These are phyloP conservation scores for Botrytis hyacinthi DNA, from an alignment of 2,329 filamentous ascomycete species.

Conservation along the genomic window DNA sequence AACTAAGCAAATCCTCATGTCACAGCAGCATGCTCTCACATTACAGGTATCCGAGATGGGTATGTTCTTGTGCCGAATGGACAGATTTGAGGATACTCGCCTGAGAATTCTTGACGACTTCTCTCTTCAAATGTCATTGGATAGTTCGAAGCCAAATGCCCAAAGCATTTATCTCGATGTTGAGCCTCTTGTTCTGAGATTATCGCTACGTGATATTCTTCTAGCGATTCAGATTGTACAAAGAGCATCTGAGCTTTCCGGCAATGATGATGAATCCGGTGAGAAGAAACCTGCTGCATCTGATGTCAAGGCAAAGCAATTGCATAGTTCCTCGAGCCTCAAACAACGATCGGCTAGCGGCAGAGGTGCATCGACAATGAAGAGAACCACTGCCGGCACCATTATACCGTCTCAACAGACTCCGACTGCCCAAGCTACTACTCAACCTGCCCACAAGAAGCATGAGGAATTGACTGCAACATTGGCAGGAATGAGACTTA, in stretches of 20 bases:
- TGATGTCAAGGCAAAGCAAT: conserved; percentile 56
- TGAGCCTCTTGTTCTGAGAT: conserved; percentile 83
- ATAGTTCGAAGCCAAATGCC: conserved; percentile 59
- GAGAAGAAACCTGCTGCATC: conserved; percentile 41
- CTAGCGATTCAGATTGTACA: conserved; percentile 89
- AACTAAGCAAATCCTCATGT: conserved; percentile 88
- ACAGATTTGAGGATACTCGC: conserved; percentile 87
- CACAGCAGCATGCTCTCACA: conserved; percentile 89
- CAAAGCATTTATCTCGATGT: conserved; percentile 84
- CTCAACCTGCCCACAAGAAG: conserved; percentile 45
- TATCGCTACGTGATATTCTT: conserved; percentile 92
- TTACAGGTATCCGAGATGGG: conserved; percentile 91
- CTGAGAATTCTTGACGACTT: conserved; percentile 96
- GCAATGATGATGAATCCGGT: conserved; percentile 54
- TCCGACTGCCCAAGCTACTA: not conserved
- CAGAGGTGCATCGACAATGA: conserved; percentile 53
- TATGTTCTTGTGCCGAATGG: conserved; percentile 99
- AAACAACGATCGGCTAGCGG: conserved; percentile 58
- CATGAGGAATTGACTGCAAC: conserved; percentile 81
- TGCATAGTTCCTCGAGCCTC: conserved; percentile 42
- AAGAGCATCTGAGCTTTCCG: conserved; percentile 84
- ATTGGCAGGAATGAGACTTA: conserved; percentile 84
- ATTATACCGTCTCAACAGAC: conserved; percentile 26
- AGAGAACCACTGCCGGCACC: conserved; percentile 44
- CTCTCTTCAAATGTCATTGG: conserved; percentile 84